Conservation (phyloP, 2,329 filamentous ascomycete genomes). For the Colletotrichum graminicola region DNA sequence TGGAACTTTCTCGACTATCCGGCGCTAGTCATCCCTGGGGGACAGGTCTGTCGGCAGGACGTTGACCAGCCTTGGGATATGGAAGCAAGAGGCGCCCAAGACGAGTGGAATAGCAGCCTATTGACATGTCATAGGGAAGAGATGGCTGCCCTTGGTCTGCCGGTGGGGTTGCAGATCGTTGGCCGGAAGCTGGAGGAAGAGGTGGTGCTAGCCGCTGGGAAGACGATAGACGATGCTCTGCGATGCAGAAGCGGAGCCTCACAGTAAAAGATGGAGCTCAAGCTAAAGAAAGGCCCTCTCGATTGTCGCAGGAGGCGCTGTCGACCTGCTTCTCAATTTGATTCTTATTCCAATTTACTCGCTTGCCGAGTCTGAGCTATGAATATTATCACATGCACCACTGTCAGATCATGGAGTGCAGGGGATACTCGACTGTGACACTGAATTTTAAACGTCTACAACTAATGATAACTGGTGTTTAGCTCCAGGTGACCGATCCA, state of each 20-base stretch:
- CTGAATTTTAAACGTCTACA: too few relatives aligned
- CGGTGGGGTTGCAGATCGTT: conserved; percentile 27
- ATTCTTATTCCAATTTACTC: too few relatives aligned
- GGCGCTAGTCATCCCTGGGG: conserved; percentile 49
- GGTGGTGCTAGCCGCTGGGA: conserved; percentile 23
- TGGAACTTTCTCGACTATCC: conserved; percentile 56
- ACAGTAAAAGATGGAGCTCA: too few relatives aligned
- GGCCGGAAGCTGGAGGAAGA: conserved; percentile 34
- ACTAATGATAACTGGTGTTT: too few relatives aligned
- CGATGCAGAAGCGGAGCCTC: neutral
- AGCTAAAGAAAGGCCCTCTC: too few relatives aligned
- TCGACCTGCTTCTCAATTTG: too few relatives aligned
- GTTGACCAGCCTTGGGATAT: conserved; percentile 50
- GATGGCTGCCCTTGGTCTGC: conserved; percentile 1
- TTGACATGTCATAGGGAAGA: conserved; percentile 11
- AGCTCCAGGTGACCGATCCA: too few relatives aligned
- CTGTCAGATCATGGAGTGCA: too few relatives aligned
- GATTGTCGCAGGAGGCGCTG: too few relatives aligned
- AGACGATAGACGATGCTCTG: conserved; percentile 21
- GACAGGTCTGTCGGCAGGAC: conserved; percentile 55
- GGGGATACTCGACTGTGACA: too few relatives aligned
- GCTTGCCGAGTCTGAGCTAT: too few relatives aligned
- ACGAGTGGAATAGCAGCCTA: conserved; percentile 28
- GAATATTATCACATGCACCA: too few relatives aligned
- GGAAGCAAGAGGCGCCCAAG: neutral